Evolutionary conservation across 371 early-diverging fungal species (phyloP).

Genomic region (Dentiscutata heterogama): DNA sequence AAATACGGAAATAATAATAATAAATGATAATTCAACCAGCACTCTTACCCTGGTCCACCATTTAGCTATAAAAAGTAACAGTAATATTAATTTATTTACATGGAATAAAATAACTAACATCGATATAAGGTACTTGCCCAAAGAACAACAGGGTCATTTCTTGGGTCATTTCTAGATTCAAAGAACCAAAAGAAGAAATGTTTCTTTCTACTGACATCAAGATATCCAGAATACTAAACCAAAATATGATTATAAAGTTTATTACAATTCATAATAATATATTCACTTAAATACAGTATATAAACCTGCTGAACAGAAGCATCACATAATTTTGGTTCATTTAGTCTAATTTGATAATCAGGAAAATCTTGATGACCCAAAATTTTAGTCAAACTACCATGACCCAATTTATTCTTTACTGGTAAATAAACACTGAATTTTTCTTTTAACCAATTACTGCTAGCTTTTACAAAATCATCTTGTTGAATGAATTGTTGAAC

Average conservation of each 20-base stretch:
- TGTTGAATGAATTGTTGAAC: not conserved
- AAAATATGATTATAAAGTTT: too few relatives aligned
- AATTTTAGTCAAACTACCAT: conserved; percentile 4
- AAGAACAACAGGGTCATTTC: conserved; percentile 80
- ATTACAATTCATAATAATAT: too few relatives aligned
- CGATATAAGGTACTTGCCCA: conserved; percentile 58
- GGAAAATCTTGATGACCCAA: conserved; percentile 35
- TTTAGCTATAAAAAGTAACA: conserved; percentile 2
- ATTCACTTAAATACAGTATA: not conserved
- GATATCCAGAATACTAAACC: conserved; percentile 69
- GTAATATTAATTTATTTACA: conserved; percentile 52
- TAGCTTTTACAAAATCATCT: not conserved
- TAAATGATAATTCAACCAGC: not conserved
- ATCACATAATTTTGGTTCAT: conserved; percentile 75
- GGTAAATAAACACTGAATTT: not conserved
- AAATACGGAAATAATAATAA: conserved; percentile 76
- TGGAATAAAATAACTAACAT: not conserved
- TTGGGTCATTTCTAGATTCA: conserved; percentile 82
- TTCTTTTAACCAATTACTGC: not conserved
- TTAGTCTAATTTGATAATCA: conserved; percentile 29
- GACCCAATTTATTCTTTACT: not conserved
- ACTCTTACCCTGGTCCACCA: conserved; percentile 52
- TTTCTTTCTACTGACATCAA: conserved; percentile 67
- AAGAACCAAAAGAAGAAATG: conserved; percentile 94
- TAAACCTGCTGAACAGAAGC: conserved; percentile 74